Evolutionary conservation across 768 basidiomycete genomes (phyloP).

Genomic region (Hortiboletus campestris): DNA sequence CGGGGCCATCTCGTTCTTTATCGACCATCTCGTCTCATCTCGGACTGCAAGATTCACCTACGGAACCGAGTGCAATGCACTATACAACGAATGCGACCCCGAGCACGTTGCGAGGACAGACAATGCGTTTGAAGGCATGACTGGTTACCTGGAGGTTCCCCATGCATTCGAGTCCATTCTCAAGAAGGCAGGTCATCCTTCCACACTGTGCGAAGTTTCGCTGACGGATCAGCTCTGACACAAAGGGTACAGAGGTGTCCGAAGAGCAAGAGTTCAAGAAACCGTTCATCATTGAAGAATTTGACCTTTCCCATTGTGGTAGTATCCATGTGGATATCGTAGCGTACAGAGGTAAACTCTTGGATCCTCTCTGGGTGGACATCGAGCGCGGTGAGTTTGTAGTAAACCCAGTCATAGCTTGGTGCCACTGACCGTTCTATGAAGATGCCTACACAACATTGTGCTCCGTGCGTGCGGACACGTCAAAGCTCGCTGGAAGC

Average conservation of each 20-base stretch:
- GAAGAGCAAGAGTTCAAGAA: slow-evolving; percentile 17
- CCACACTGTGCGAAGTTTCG: neutral
- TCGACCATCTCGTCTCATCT: slow-evolving; percentile 12
- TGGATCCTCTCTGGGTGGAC: slow-evolving; percentile 9
- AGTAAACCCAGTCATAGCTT: too few species aligned
- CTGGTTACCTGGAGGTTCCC: slow-evolving; percentile 8
- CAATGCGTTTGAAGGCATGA: slow-evolving; percentile 7
- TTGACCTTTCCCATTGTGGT: slow-evolving; percentile 13
- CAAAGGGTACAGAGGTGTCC: slow-evolving; percentile 11
- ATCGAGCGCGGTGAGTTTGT: slow-evolving; percentile 5
- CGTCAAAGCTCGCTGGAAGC: slow-evolving; percentile 7
- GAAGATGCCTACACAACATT: slow-evolving; percentile 10
- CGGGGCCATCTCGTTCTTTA: slow-evolving; percentile 11
- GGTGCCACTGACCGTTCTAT: neutral
- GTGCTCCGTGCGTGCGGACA: slow-evolving; percentile 11
- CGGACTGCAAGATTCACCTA: slow-evolving; percentile 13
- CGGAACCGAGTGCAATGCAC: slow-evolving; percentile 13
- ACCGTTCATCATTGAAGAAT: slow-evolving; percentile 12
- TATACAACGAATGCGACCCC: slow-evolving; percentile 6
- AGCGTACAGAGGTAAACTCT: slow-evolving; percentile 8
- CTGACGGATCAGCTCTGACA: neutral
- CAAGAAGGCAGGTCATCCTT: slow-evolving; percentile 1
- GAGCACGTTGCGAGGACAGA: slow-evolving; percentile 6
- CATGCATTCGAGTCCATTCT: slow-evolving; percentile 11
- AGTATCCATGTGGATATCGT: slow-evolving; percentile 16